A percentile compares a stretch with the other conserved stretches of the same genome.
These are phyloP conservation scores for Epithele typhae DNA, from an alignment of 768 basidiomycete genomes.

Conservation along the genomic window DNA sequence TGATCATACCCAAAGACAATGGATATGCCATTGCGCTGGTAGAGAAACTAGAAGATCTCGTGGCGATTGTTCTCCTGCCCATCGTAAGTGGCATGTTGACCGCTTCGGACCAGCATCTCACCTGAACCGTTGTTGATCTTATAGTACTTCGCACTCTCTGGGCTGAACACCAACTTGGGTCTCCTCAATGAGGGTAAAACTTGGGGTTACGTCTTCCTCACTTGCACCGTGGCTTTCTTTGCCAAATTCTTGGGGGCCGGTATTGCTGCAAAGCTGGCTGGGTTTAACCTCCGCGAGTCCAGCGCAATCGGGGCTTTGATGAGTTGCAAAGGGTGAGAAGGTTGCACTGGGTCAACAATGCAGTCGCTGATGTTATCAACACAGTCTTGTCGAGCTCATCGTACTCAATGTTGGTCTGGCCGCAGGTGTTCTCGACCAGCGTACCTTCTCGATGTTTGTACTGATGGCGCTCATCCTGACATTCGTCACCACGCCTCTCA, in stretches of 20 bases:
- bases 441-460: constrained; percentile 89
- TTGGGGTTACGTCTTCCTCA: constrained; percentile 79
- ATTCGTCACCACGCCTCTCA: constrained; percentile 81
- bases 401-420: constrained; percentile 84
- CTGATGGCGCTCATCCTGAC: constrained; percentile 73
- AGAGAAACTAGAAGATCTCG: constrained; percentile 87
- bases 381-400: constrained; percentile 78
- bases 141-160: constrained; percentile 81
- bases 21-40: constrained; percentile 77
- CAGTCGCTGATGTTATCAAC: background rate
- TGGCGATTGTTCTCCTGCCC: constrained; percentile 70
- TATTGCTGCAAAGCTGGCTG: constrained; percentile 48
- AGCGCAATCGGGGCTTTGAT: constrained; percentile 84
- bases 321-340: constrained; percentile 79
- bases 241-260: constrained; percentile 78
- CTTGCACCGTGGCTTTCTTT: constrained; percentile 69
- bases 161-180: constrained; percentile 76
- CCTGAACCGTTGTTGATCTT: constrained; percentile 39
- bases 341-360: background rate
- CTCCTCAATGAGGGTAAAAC: constrained; percentile 63
- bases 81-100: constrained; percentile 43
- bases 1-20: constrained; percentile 80
- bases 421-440: constrained; percentile 57
- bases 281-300: constrained; percentile 73
- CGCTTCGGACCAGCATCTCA: background rate